Conservation (phyloP, 2,329 filamentous ascomycete species). For the Aspergillus sp. region DNA sequence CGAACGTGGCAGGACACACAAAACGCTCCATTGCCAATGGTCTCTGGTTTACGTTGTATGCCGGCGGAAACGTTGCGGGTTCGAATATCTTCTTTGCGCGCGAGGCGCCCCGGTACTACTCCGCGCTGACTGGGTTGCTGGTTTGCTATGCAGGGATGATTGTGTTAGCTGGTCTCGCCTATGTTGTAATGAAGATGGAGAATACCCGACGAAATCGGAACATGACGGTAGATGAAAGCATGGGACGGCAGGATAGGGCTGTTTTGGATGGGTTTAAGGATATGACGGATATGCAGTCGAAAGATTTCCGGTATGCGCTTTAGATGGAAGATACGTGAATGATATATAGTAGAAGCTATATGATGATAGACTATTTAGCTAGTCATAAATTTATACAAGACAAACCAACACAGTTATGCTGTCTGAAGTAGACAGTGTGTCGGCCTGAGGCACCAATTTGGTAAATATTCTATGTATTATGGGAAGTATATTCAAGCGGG, state of each 20-base stretch:
- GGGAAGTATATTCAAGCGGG: too few relatives aligned
- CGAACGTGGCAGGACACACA: slow-evolving; percentile 52
- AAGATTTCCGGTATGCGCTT: slow-evolving; percentile 37
- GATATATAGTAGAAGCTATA: too few relatives aligned
- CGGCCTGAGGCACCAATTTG: too few relatives aligned
- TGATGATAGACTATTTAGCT: too few relatives aligned
- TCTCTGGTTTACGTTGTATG: slow-evolving; percentile 50
- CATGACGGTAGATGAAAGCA: not conserved
- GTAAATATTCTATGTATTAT: too few relatives aligned
- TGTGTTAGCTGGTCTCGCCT: slow-evolving; percentile 28
- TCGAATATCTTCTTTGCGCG: slow-evolving; percentile 49
- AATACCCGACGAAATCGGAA: slow-evolving; percentile 23
- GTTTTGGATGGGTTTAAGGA: slow-evolving; percentile 37
- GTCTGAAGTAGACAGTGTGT: too few relatives aligned
- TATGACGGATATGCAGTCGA: slow-evolving; percentile 37
- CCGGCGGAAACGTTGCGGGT: slow-evolving; percentile 50
- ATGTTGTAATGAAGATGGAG: slow-evolving; percentile 26
- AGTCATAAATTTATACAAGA: too few relatives aligned
- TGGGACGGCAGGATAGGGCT: slow-evolving; percentile 14
- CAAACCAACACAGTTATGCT: too few relatives aligned
- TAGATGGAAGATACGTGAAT: slow-evolving; percentile 9
- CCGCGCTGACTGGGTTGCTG: slow-evolving; percentile 45
- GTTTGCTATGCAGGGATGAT: slow-evolving; percentile 47
- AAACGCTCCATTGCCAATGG: slow-evolving; percentile 53
- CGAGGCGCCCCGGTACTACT: slow-evolving; percentile 47